Base-by-base conservation (phyloP, 2,329 filamentous ascomycete genomes). In the Arthroderma sp. region DNA sequence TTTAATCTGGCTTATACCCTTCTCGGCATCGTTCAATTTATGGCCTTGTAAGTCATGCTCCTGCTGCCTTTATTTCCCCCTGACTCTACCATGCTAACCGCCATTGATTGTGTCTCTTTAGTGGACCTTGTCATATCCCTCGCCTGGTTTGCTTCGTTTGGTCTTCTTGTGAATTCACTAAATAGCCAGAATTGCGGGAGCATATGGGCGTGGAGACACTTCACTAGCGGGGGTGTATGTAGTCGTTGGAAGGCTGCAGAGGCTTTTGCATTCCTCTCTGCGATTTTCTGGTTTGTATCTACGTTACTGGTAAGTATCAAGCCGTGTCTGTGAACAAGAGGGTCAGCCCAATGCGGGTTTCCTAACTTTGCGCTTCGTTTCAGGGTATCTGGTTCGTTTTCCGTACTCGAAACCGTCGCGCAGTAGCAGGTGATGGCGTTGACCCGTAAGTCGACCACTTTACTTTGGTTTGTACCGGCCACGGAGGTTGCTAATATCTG, bases 1-100 rank as follows among this genome's bases (percentile, higher is more conserved):
- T 4, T 63, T 88, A 28, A 60, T 88, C 50, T 85, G 82, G 76
- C 69, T 87, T 29, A 70, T 88, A 36, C 84, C 84, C 1, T 83
- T 84, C 57, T 74, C 76, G 2, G 67, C 68, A 42, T 73, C 70
- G 39, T 85, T 87, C 61, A 71, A 79, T 49, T 73, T 81, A 61
- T 88, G 80, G 73, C 80, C 80, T 0, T 46, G 64, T 66, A 62
- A 11, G 61, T 54, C 6, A 6, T 39, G 22, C 22, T 45, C 27
- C 29, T 22, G 15, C 15, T 22, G 15, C 15, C 2, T 9, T 2
- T 33, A 6, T 32, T 11, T 15, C 3, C 27, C 27, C 32, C 9
- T 6, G 15, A 8, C 27, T 11, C 7, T 4, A 10, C 1, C 9
- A 29, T n/a, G 22, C 32, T 37, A 38, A 43, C 38, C 4, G 28